Base-by-base conservation (phyloP, 371 early-diverging fungal species). In the Apophysomyces elegans region DNA sequence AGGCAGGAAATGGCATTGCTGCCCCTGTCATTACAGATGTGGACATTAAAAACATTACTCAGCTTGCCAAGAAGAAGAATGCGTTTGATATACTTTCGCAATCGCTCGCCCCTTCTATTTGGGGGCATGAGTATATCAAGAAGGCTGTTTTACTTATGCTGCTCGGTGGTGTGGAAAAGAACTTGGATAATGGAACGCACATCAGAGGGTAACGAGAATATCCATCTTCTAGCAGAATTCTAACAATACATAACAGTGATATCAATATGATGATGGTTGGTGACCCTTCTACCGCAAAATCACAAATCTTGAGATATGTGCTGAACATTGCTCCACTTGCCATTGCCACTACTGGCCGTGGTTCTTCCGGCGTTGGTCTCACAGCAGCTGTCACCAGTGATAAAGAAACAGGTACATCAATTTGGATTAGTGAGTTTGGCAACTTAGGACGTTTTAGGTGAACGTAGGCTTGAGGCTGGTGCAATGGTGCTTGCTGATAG, bases 401-500 rank as follows among this genome's bases (percentile, higher is more conserved):
- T 72, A 90, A 89, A 66, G 95, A 95, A 59, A 94, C 94, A 7
- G 91, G 70, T 70, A 63, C 12, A 16, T 43, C 26, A 26, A 18
- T 8, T 9, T 47, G 11, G 5, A 46, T 14, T 12, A 11, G 61
- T 56, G 14, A n/a, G 37, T 16, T 54, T n/a, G 47, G 37, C 41
- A 2, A 38, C 16, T 63, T n/a, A 32, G 6, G 39, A 14, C 26
- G 14, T 39, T n/a, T 43, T 60, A 86, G 74, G 93, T 68, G 99
- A 96, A 75, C 87, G 92, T 61, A 86, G 90, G 60, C 75, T 99
- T 62, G 99, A 99, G 72, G 99, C 99, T 4, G 99, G 99, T 73
- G 99, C 99, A 1, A 98, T 99, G 98, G 99, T 99, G 36, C 82
- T 99, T 61, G 99, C 98, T 13, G 99, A 99, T 72, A 89, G 97